Evolutionary conservation across 176 grass and related monocot species (phyloP), one percentile per base, ranked within the genome.

Genomic region (Cenchrus fungigraminus): DNA sequence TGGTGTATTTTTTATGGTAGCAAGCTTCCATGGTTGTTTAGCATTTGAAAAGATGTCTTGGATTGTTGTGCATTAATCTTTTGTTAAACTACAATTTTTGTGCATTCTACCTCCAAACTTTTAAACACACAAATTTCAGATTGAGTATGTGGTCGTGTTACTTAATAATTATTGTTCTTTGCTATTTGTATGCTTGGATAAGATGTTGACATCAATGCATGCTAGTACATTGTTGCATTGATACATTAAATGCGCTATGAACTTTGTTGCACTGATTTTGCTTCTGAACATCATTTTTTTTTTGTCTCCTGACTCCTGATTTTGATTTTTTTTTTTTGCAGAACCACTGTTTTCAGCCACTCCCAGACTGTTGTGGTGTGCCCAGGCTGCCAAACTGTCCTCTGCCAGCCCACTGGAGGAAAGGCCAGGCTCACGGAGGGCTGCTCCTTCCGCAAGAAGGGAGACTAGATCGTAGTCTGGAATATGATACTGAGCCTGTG

Each of bases 381-480:
- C 59, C 82, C 88, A 8, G 86, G 89, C 79, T 94, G 92, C 78
- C 88, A 88, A 65, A 90, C 88, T 31, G 92, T 94, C 6, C 88
- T 94, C 17, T 94, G 92, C 86, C 92, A 94, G 76, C 86, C 92
- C 0, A 94, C 92, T n/a, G 92, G 92, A 69, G 92, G 92, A 40
- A 90, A 91, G 78, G 92, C 92, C 3, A 90, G 92, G 55, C 92
- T 94, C 68, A 94, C 92, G 0, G 92, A 94, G 78, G 92, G 92
- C 53, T 94, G 92, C 83, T 94, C 92, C 45, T 94, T 94, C 92
- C 92, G 92, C 60, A 89, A 86, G 68, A 94, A 94, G 92, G 79
- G 78, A 2, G 92, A 94, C 61, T 94, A 79, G 82, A 68, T 70
- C 7, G 4, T 10, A n/a, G 43, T 31, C 50, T 10, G 8, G 29